phyloP scores from a whole-genome alignment of 495 filamentous ascomycete genomes.

The Darksidea phi region DNA sequence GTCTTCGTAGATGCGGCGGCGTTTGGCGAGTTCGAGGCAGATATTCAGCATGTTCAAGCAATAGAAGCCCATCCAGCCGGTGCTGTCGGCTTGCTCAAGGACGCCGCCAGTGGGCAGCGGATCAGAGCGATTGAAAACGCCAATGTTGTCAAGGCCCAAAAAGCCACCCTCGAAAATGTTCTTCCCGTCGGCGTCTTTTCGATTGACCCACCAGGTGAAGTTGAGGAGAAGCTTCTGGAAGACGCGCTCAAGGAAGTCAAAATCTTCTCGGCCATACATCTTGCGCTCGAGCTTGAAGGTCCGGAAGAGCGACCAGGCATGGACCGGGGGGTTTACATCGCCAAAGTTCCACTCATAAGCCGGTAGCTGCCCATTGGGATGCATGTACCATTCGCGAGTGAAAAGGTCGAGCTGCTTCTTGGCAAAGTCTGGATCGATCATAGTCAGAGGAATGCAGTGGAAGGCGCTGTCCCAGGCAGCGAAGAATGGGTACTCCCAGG shows the following conservation, averaged over 20 bases:
- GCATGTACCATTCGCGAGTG: slow-evolving; percentile 98
- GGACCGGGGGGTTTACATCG: slow-evolving; percentile 94
- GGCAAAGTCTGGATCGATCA: slow-evolving; percentile 96
- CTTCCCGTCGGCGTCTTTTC: slow-evolving; percentile 89
- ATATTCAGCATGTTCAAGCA: slow-evolving; percentile 95
- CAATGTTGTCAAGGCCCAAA: slow-evolving; percentile 95
- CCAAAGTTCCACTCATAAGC: slow-evolving; percentile 98
- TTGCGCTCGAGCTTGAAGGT: slow-evolving; percentile 98
- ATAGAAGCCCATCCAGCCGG: slow-evolving; percentile 98
- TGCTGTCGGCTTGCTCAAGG: slow-evolving; percentile 93
- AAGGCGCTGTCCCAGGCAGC: slow-evolving; percentile 97
- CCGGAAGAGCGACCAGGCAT: slow-evolving; percentile 92
- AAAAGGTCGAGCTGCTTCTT: slow-evolving; percentile 97
- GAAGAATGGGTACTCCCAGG: slow-evolving; percentile 98
- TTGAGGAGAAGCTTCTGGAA: slow-evolving; percentile 95
- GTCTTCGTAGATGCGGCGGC: slow-evolving; percentile 94
- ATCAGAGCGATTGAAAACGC: slow-evolving; percentile 96
- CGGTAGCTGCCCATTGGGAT: slow-evolving; percentile 91
- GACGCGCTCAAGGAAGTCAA: slow-evolving; percentile 92
- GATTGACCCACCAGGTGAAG: slow-evolving; percentile 99
- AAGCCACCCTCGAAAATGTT: slow-evolving; percentile 98
- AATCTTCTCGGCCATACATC: slow-evolving; percentile 88
- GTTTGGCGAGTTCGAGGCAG: slow-evolving; percentile 88
- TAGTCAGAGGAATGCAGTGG: slow-evolving; percentile 90
- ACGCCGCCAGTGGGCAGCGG: slow-evolving; percentile 90